These are phyloP conservation scores for Alternaria tenuissima DNA, from an alignment of 2,329 filamentous ascomycete genomes.

Conservation along the genomic window DNA sequence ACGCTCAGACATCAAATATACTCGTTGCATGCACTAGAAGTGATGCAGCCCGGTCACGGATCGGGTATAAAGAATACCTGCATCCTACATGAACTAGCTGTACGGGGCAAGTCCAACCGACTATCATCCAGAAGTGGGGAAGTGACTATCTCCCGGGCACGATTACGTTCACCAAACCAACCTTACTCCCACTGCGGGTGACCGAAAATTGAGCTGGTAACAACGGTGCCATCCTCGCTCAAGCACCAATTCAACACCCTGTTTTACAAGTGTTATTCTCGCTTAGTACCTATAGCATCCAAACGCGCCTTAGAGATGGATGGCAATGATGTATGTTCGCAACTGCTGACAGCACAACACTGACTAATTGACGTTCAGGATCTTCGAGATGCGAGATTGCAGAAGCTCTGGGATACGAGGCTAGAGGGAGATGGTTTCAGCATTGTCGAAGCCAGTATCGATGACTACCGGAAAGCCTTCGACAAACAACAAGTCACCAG, in stretches of 20 bases:
- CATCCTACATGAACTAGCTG: constrained; percentile 18
- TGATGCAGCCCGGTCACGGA: not conserved
- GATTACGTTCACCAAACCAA: not conserved
- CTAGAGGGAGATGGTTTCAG: constrained; percentile 19
- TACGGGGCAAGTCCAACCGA: constrained; percentile 27
- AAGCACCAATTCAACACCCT: not conserved
- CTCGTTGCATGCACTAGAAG: not conserved
- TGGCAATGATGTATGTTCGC: constrained; percentile 2
- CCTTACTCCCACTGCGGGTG: not conserved
- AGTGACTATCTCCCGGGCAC: constrained; percentile 6
- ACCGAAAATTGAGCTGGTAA: not conserved
- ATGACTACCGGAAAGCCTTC: constrained; percentile 56
- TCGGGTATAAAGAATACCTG: not conserved
- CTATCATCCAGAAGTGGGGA: constrained; percentile 23
- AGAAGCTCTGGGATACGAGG: not conserved
- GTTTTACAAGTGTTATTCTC: not conserved
- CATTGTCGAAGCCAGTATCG: constrained; percentile 60
- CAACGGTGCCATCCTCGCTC: not conserved
- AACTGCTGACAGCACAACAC: not conserved
- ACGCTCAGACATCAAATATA: not conserved
- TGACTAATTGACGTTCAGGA: not conserved
- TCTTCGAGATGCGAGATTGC: not conserved
- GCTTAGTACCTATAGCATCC: not conserved
- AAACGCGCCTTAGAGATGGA: not conserved
- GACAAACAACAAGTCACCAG: constrained; percentile 51